Evolutionary conservation across 2,329 filamentous ascomycete genomes (phyloP).

Genomic region (Boeremia lycopersici): DNA sequence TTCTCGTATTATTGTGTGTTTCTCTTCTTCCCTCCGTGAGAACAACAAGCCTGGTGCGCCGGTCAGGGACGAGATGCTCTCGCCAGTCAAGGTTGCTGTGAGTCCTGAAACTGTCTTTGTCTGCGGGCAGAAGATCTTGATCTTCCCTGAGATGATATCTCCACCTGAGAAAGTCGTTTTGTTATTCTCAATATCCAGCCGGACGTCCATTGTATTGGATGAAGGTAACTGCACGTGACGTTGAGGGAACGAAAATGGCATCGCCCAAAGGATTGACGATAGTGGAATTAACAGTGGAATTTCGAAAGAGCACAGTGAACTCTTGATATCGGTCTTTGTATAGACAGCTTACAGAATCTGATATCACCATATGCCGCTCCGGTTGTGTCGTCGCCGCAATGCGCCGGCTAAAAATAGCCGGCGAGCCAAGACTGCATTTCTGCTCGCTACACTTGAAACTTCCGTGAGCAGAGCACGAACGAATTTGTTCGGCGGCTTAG

Average conservation of each 20-base stretch:
- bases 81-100: conserved; percentile 12
- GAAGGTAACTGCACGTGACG: not conserved
- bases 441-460: not conserved
- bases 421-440: conserved; percentile 8
- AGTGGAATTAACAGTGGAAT: not conserved
- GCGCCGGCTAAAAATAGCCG: conserved; percentile 20
- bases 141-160: conserved; percentile 6
- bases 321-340: not conserved
- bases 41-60: conserved; percentile 14
- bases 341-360: not conserved
- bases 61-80: conserved; percentile 8
- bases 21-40: conserved; percentile 12
- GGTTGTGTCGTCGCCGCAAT: not conserved
- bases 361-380: not conserved
- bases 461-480: not conserved
- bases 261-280: not conserved
- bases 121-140: conserved; percentile 15
- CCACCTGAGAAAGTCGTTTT: conserved; percentile 13
- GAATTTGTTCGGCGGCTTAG: not conserved
- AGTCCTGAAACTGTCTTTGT: conserved; percentile 16
- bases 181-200: conserved; percentile 8
- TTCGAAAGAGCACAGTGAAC: not conserved
- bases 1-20: conserved; percentile 11
- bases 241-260: not conserved
- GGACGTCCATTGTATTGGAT: conserved; percentile 13